Conservation (phyloP, 345 rosid genomes). For the Erodium maritimum region DNA sequence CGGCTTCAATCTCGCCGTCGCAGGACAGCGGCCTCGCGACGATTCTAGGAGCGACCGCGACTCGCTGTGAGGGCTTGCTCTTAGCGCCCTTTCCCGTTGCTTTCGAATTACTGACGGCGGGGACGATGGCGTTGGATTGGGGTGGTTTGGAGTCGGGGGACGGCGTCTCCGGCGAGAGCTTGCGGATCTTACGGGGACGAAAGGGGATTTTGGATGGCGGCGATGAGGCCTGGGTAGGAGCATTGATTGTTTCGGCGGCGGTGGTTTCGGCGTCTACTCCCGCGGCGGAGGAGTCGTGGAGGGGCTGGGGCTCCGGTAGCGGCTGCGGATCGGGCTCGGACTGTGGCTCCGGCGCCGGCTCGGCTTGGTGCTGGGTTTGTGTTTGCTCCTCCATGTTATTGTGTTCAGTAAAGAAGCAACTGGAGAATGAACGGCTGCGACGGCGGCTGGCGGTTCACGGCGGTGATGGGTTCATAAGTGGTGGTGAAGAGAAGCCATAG, state of each 20-base stretch:
- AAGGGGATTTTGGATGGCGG: conserved; percentile 81
- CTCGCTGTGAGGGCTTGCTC: conserved; percentile 25
- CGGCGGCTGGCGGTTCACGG: conserved; percentile 5
- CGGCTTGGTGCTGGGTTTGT: conserved; percentile 16
- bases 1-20: conserved; percentile 73
- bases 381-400: conserved; percentile 60
- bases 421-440: conserved; percentile 2
- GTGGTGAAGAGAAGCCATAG: background rate
- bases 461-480: conserved; percentile 9
- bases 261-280: conserved; percentile 15
- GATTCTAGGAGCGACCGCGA: conserved; percentile 29
- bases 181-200: conserved; percentile 80
- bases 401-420: background rate
- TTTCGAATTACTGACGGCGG: conserved; percentile 17
- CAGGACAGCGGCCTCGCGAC: conserved; percentile 63
- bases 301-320: conserved; percentile 19
- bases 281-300: conserved; percentile 13
- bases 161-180: conserved; percentile 46
- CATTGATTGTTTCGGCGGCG: conserved; percentile 23
- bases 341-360: conserved; percentile 19
- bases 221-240: conserved; percentile 21
- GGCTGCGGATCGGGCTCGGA: conserved; percentile 16
- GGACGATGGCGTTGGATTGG: conserved; percentile 11
- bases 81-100: conserved; percentile 18
- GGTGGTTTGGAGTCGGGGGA: conserved; percentile 11